phyloP scores from a whole-genome alignment of 164 flowering plant genomes.

The Piper longum region DNA sequence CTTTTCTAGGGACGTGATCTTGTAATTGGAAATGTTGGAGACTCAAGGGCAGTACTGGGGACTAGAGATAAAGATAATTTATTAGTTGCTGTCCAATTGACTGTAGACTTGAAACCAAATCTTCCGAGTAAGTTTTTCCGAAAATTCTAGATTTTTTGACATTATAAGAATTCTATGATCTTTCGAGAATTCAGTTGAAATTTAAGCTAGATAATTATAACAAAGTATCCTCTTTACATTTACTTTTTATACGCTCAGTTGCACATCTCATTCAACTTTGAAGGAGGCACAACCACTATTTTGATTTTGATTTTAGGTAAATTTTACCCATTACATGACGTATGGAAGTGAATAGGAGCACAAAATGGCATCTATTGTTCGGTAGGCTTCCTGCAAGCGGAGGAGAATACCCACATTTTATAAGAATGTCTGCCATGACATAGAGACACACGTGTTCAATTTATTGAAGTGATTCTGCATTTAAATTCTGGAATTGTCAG shows the following conservation, averaged over 20 bases:
- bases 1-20: constrained; percentile 40
- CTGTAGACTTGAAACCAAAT: constrained; percentile 69
- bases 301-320: too few species aligned
- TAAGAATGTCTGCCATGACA: too few species aligned
- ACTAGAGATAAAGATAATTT: constrained; percentile 37
- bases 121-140: constrained; percentile 33
- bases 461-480: too few species aligned
- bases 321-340: neutral
- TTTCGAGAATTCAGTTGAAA: too few species aligned
- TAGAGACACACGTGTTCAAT: too few species aligned
- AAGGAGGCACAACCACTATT: neutral
- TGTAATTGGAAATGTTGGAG: constrained; percentile 56
- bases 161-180: neutral
- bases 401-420: too few species aligned
- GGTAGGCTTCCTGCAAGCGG: too few species aligned
- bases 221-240: too few species aligned
- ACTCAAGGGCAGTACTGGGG: constrained; percentile 56
- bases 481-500: too few species aligned
- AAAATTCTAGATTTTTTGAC: neutral
- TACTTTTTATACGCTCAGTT: neutral
- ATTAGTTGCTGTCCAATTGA: constrained; percentile 44
- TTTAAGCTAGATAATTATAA: too few species aligned
- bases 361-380: neutral
- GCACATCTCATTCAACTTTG: neutral
- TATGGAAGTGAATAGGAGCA: too few species aligned